These are phyloP conservation scores for Pleoardoris graminearum DNA, from an alignment of 2,329 filamentous ascomycete species.

Conservation along the genomic window DNA sequence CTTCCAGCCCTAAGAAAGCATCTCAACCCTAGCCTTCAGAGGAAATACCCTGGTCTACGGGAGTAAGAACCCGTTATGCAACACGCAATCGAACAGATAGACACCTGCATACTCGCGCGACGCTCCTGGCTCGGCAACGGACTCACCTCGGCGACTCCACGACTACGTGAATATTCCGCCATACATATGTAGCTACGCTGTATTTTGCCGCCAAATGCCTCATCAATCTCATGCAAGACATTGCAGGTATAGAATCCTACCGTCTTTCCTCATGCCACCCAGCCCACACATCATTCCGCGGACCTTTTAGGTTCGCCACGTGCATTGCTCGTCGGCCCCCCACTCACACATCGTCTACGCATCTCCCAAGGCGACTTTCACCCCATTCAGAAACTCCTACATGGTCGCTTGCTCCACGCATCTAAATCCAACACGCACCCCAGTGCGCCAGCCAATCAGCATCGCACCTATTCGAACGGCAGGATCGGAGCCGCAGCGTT, in stretches of 20 bases:
- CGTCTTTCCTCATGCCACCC: not conserved
- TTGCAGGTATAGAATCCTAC: not conserved
- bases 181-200: not conserved
- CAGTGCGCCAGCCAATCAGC: not conserved
- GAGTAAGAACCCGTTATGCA: not conserved
- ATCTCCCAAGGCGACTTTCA: no score
- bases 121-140: no score
- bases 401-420: not conserved
- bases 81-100: not conserved
- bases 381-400: not conserved
- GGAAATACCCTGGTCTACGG: not conserved
- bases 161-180: no score
- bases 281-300: not conserved
- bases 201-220: not conserved
- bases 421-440: not conserved
- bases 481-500: conserved; percentile 9
- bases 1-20: not conserved
- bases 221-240: not conserved
- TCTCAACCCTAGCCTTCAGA: not conserved
- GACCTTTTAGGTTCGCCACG: no score
- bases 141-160: no score
- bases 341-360: no score
- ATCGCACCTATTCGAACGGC: not conserved
- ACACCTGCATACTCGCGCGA: not conserved
- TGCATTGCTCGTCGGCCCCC: no score